Conservation (phyloP, 2,329 filamentous ascomycete species). For the Graphilbum fragrans region DNA sequence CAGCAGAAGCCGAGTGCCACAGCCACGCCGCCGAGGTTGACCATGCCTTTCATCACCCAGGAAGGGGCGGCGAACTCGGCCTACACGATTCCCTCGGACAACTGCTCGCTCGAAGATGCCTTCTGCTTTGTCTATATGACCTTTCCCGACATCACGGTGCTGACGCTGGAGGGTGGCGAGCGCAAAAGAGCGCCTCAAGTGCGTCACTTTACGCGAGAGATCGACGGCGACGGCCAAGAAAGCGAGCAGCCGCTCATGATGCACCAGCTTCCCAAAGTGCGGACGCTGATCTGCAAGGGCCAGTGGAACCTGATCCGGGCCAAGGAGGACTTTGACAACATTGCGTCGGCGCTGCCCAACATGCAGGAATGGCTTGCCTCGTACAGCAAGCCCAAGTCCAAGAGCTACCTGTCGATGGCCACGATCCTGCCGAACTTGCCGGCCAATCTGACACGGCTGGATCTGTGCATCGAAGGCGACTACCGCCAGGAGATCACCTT, state of each 20-base stretch:
- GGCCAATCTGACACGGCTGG: conserved; percentile 46
- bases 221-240: neutral
- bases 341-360: conserved; percentile 52
- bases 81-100: conserved; percentile 51
- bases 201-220: conserved; percentile 32
- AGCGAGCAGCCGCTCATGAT: conserved; percentile 10
- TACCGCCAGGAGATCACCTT: conserved; percentile 53
- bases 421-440: conserved; percentile 48
- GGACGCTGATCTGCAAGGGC: conserved; percentile 59
- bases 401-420: conserved; percentile 60
- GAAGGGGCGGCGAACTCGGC: neutral
- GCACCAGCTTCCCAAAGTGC: conserved; percentile 37
- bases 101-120: conserved; percentile 58
- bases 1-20: conserved; percentile 36
- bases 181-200: conserved; percentile 64
- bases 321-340: conserved; percentile 47
- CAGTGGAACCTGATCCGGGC: conserved; percentile 66
- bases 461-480: conserved; percentile 59
- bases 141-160: conserved; percentile 48
- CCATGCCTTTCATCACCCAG: neutral
- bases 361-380: conserved; percentile 51
- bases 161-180: conserved; percentile 68
- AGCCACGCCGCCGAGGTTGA: conserved; percentile 27
- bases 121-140: conserved; percentile 49
- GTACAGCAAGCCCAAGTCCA: conserved; percentile 61